Evolutionary conservation across 2,329 filamentous ascomycete species (phyloP).

Genomic region (Fusarium neocosmosporiellum): DNA sequence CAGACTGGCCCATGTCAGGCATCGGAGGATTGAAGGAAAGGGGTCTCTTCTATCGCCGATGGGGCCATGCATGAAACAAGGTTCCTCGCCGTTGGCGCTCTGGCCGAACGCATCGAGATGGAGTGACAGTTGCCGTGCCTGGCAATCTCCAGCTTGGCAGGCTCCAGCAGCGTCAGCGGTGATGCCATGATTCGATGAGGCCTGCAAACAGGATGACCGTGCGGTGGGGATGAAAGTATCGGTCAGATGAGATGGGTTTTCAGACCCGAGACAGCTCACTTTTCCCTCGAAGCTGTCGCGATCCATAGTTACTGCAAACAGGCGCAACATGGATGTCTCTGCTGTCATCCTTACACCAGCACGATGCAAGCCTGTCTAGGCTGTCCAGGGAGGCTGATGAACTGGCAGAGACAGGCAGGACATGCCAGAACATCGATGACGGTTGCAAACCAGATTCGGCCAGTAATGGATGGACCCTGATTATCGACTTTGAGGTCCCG

Average conservation of each 20-base stretch:
- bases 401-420: background rate
- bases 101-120: background rate
- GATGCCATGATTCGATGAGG: background rate
- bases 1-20: background rate
- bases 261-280: background rate
- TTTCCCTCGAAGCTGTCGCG: background rate
- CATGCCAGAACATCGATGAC: conserved; percentile 26
- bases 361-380: background rate
- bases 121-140: background rate
- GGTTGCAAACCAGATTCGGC: conserved; percentile 3
- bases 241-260: background rate
- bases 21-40: background rate
- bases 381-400: background rate
- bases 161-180: background rate
- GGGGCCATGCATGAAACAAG: background rate
- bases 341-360: background rate
- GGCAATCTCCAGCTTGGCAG: background rate
- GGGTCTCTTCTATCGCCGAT: conserved; percentile 13
- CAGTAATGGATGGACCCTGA: conserved; percentile 29
- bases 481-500: conserved; percentile 2
- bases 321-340: background rate
- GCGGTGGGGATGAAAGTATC: background rate
- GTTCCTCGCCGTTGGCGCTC: background rate
- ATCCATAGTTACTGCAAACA: background rate
- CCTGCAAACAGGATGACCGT: background rate